Evolutionary conservation across 2,329 filamentous ascomycete species (phyloP).

Genomic region (Xylariaceae sp.): DNA sequence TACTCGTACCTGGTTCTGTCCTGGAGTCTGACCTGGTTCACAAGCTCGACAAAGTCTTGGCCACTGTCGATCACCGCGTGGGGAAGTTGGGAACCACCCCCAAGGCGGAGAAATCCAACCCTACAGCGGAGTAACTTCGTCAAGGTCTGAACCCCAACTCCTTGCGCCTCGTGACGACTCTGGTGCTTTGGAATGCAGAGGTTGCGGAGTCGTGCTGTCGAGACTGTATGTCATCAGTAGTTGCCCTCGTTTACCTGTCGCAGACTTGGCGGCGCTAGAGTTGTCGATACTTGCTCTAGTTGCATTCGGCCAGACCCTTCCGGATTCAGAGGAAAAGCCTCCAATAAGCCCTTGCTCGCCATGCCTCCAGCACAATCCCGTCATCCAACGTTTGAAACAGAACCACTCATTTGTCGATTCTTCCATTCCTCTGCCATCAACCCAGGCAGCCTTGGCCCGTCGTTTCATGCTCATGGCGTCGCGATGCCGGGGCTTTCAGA

Average conservation of each 20-base stretch:
- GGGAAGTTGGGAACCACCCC: constrained; percentile 10
- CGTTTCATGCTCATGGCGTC: too few relatives aligned
- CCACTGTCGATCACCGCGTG: not conserved
- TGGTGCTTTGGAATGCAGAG: too few relatives aligned
- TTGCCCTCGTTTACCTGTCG: not conserved
- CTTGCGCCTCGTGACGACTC: too few relatives aligned
- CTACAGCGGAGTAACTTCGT: constrained; percentile 24
- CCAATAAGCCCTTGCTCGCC: constrained; percentile 14
- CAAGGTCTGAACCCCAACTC: constrained; percentile 6
- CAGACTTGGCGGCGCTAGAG: constrained; percentile 3
- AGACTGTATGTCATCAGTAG: too few relatives aligned
- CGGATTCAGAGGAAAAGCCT: constrained; percentile 23
- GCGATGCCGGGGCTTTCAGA: too few relatives aligned
- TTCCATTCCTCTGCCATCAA: not conserved
- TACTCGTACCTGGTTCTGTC: too few relatives aligned
- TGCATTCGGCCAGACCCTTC: constrained; percentile 21
- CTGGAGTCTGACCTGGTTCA: too few relatives aligned
- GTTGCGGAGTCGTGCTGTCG: too few relatives aligned
- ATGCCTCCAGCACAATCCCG: constrained; percentile 12
- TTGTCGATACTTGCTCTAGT: constrained; percentile 9
- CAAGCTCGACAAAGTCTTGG: not conserved
- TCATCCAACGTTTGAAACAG: constrained; percentile 2
- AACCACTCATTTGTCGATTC: not conserved
- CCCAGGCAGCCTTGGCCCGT: too few relatives aligned
- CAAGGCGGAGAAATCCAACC: constrained; percentile 8